These are phyloP conservation scores for Phyllosticta citribraziliensis DNA, from an alignment of 2,329 filamentous ascomycete species.

Conservation along the genomic window DNA sequence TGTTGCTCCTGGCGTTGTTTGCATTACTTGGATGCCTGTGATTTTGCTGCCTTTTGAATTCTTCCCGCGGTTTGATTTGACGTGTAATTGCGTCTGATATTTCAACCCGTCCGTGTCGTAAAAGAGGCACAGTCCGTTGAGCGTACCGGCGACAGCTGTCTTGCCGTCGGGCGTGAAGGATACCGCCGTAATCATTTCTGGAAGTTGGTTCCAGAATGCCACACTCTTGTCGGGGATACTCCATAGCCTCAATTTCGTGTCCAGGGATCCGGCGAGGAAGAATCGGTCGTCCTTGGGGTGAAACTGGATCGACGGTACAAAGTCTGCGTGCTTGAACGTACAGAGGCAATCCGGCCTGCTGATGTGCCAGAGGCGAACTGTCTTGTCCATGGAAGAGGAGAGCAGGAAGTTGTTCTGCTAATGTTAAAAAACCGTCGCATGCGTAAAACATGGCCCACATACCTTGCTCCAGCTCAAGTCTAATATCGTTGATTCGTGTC, in stretches of 20 bases:
- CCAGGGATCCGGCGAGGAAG: conserved; percentile 87
- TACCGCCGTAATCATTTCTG: conserved; percentile 88
- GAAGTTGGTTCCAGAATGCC: conserved; percentile 65
- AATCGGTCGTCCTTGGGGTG: conserved; percentile 93
- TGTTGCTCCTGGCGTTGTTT: conserved; percentile 34
- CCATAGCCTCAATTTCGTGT: conserved; percentile 82
- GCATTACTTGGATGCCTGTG: conserved; percentile 63
- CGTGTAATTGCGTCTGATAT: conserved; percentile 75
- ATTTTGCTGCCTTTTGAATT: conserved; percentile 97
- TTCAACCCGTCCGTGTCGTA: conserved; percentile 89
- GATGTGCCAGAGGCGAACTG: conserved; percentile 87
- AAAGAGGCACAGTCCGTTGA: conserved; percentile 78
- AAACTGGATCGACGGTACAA: conserved; percentile 90
- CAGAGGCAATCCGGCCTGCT: conserved; percentile 78
- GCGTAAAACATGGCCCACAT: conserved; percentile 14
- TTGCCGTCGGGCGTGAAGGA: conserved; percentile 89
- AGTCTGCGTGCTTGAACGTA: conserved; percentile 88
- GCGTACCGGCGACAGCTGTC: conserved; percentile 75
- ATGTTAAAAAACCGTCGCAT: not conserved
- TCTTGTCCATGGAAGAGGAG: conserved; percentile 97
- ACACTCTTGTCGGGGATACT: conserved; percentile 95
- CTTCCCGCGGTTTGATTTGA: conserved; percentile 83
- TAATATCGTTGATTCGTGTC: conserved; percentile 76
- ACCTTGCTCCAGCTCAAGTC: conserved; percentile 95
- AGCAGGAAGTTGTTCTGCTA: conserved; percentile 79